Percentiles rank a stretch among this genome's conserved stretches.
These are phyloP conservation scores for Salix koriyanagi DNA, from an alignment of 345 rosid genomes.

Conservation along the genomic window DNA sequence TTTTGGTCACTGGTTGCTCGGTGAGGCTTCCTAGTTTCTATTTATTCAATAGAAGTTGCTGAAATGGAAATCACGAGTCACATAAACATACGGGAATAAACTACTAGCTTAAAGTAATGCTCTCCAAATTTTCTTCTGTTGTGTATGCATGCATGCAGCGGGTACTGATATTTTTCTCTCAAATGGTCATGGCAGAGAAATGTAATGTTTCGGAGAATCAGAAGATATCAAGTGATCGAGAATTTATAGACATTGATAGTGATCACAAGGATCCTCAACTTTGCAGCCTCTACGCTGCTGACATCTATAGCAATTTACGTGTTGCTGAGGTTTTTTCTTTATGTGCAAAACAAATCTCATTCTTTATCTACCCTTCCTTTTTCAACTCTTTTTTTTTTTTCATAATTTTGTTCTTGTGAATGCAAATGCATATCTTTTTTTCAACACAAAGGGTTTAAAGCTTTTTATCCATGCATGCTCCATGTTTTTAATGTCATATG, in stretches of 20 bases:
- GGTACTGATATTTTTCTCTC: constrained; percentile 11
- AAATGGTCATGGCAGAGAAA: constrained; percentile 39
- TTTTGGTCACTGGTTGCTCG: background rate
- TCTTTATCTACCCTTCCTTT: background rate
- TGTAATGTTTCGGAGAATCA: constrained; percentile 24
- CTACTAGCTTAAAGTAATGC: background rate
- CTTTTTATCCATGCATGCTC: background rate
- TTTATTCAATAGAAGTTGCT: background rate
- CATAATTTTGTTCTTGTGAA: background rate
- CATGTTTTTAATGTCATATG: background rate
- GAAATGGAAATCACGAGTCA: background rate
- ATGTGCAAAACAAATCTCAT: background rate
- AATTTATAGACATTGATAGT: constrained; percentile 56
- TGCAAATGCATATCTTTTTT: background rate
- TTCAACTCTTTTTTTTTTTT: background rate
- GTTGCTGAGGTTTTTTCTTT: constrained; percentile 69
- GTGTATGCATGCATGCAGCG: constrained; percentile 5
- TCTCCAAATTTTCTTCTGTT: background rate
- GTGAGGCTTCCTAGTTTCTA: background rate
- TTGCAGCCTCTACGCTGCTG: constrained; percentile 73
- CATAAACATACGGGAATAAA: background rate
- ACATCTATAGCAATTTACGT: constrained; percentile 59
- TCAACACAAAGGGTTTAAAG: background rate
- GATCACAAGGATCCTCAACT: constrained; percentile 60
- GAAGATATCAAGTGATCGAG: constrained; percentile 29